phyloP scores from a whole-genome alignment of 2,329 filamentous ascomycete species.

The Alternaria atra region DNA sequence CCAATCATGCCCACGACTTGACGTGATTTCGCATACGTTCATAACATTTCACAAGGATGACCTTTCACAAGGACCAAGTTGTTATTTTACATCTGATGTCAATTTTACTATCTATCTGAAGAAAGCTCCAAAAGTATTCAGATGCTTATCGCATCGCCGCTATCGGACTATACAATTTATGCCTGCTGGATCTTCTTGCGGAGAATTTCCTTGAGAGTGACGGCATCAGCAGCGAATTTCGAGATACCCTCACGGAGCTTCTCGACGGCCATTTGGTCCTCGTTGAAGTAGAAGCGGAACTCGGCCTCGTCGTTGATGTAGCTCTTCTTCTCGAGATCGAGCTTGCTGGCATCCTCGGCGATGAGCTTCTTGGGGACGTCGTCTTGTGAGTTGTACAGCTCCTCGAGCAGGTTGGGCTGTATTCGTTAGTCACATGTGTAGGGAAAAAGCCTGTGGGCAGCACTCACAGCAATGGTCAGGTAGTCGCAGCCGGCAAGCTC shows the following conservation, averaged over 20 bases:
- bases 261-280: conserved; percentile 99
- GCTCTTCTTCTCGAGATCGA: conserved; percentile 84
- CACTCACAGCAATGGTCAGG: conserved; percentile 90
- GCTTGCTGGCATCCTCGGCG: conserved; percentile 67
- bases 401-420: conserved; percentile 90
- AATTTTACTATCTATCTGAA: conserved; percentile 28
- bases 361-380: conserved; percentile 93
- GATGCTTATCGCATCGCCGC: conserved; percentile 34
- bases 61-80: conserved; percentile 1
- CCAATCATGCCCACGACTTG: neutral
- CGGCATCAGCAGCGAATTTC: conserved; percentile 96
- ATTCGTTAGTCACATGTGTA: conserved; percentile 20
- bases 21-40: conserved; percentile 1
- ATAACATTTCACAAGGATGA: neutral
- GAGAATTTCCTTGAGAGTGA: conserved; percentile 92
- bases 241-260: conserved; percentile 99
- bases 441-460: neutral
- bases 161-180: conserved; percentile 41
- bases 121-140: conserved; percentile 26
- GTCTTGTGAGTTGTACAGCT: conserved; percentile 84
- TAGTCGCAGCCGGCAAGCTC: conserved; percentile 99
- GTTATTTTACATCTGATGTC: conserved; percentile 21
- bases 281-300: conserved; percentile 99
- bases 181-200: conserved; percentile 76
- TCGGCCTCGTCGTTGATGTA: conserved; percentile 89